These are phyloP conservation scores for Colletotrichum agaves DNA, from an alignment of 2,329 filamentous ascomycete genomes.

Conservation along the genomic window DNA sequence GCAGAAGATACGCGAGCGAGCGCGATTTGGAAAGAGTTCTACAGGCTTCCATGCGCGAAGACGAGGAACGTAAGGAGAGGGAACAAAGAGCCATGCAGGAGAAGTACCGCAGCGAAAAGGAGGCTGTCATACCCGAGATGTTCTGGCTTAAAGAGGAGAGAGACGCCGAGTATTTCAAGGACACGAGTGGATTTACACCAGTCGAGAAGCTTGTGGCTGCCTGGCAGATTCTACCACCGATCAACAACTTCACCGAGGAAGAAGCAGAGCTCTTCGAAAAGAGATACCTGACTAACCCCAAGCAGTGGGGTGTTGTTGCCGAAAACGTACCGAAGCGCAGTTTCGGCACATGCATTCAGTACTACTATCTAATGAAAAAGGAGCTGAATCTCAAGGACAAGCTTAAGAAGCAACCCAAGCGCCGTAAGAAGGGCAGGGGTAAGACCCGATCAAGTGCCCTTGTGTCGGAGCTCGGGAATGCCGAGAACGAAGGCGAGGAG, in stretches of 20 bases:
- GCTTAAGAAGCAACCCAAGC: conserved; percentile 71
- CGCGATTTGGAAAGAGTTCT: conserved; percentile 78
- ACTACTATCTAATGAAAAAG: conserved; percentile 86
- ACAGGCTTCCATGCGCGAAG: conserved; percentile 76
- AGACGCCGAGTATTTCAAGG: conserved; percentile 68
- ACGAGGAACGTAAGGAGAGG: conserved; percentile 76
- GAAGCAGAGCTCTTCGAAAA: conserved; percentile 79
- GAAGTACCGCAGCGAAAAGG: conserved; percentile 79
- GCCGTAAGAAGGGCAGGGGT: conserved; percentile 59
- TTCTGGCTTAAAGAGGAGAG: conserved; percentile 71
- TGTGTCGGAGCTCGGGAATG: conserved; percentile 73
- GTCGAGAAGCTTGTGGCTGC: conserved; percentile 74
- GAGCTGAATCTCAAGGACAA: conserved; percentile 81
- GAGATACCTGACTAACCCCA: conserved; percentile 78
- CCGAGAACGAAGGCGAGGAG: conserved; percentile 67
- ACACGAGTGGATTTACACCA: conserved; percentile 72
- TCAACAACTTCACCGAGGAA: conserved; percentile 79
- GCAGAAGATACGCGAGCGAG: conserved; percentile 74
- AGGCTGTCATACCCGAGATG: conserved; percentile 79
- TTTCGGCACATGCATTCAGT: conserved; percentile 84
- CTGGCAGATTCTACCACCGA: conserved; percentile 78
- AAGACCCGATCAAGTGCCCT: conserved; percentile 72
- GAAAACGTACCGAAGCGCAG: conserved; percentile 73
- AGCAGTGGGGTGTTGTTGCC: conserved; percentile 85
- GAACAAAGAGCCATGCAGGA: conserved; percentile 73